Percentiles rank a stretch among this genome's conserved stretches.
Conservation (phyloP, 495 filamentous ascomycete genomes). For the Jackrogersella minutella region DNA sequence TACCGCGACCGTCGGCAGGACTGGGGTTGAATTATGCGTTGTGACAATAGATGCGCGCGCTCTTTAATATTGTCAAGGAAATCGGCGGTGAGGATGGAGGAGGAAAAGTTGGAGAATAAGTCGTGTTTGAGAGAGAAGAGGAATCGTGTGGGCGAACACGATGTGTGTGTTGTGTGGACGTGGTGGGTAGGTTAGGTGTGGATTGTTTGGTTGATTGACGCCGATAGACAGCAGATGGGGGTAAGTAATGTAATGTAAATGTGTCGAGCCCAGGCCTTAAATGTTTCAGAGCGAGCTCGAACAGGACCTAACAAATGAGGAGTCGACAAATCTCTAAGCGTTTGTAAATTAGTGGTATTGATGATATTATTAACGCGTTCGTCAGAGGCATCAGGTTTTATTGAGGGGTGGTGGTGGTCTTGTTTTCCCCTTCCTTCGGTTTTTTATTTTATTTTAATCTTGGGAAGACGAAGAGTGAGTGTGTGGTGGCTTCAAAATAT, state of each 20-base stretch:
- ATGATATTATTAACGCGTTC: slow-evolving; percentile 20
- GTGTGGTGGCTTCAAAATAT: slow-evolving; percentile 32
- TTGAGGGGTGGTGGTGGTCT: too few species aligned
- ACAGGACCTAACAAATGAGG: slow-evolving; percentile 27
- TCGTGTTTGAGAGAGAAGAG: slow-evolving; percentile 1
- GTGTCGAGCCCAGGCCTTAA: slow-evolving; percentile 18
- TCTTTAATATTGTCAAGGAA: slow-evolving; percentile 4
- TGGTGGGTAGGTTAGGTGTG: slow-evolving; percentile 13
- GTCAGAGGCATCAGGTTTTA: slow-evolving; percentile 8
- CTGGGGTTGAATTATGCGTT: slow-evolving; percentile 15
- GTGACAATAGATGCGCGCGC: slow-evolving; percentile 20
- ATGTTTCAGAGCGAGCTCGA: slow-evolving; percentile 26
- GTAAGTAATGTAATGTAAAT: not conserved
- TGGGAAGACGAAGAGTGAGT: slow-evolving; percentile 2
- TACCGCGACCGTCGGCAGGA: slow-evolving; percentile 34
- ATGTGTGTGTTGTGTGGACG: slow-evolving; percentile 17
- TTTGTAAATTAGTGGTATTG: slow-evolving; percentile 11
- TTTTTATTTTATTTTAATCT: not conserved
- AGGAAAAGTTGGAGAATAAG: slow-evolving; percentile 5
- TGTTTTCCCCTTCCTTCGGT: too few species aligned
- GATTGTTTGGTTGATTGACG: slow-evolving; percentile 29
- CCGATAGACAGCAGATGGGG: slow-evolving; percentile 3
- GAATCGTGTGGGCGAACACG: slow-evolving; percentile 5
- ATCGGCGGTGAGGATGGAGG: slow-evolving; percentile 19
- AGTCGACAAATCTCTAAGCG: slow-evolving; percentile 22